Evolutionary conservation across 495 filamentous ascomycete species (phyloP), one percentile per base, ranked within the genome.

Genomic region (Penicillium ochrochloron): DNA sequence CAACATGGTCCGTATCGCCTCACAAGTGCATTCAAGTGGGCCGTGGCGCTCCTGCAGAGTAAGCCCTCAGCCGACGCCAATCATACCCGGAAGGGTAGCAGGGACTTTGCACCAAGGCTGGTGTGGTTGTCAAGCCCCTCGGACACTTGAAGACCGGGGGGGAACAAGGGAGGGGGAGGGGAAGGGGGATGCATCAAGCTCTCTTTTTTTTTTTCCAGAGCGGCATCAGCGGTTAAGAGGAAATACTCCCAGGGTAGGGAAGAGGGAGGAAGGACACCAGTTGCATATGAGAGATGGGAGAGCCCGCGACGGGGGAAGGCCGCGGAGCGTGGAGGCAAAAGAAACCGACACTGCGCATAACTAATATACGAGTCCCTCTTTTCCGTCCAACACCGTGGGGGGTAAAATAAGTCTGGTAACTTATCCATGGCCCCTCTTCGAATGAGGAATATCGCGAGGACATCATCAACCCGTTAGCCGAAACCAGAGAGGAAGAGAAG

Each of bases 221-320:
- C 69, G 69, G 64, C 68, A 60, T 57, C 67, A 69, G 69, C 66
- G 66, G 64, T 69, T 69, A 69, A n/a, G 33, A 27, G 14, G 42
- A 64, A 68, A 59, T 62, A 29, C 15, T 4, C 27, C 11, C 23
- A 44, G 35, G 21, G 2, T 19, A 14, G 23, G 61, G 42, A 41
- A 27, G 52, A 54, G 57, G 19, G 42, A 37, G 37, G 48, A 53
- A 50, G 39, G 57, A 11, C 27, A 31, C 15, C 33, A 41, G 54
- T 53, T 53, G 54, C 66, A 64, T 66, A 65, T 69, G 63, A 65
- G 50, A 25, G 35, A 12, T 33, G 21, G 41, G 31, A 35, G 44
- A 41, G 34, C 56, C 53, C 29, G n/a, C 44, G n/a, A 35, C 23
- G 59, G 23, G 46, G 46, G 17, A 50, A 14, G 17, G n/a, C 44